Percentiles rank a stretch among this genome's conserved stretches.
These are phyloP conservation scores for Trichocomaceae sp. DNA, from an alignment of 2,329 filamentous ascomycete species.

Conservation along the genomic window DNA sequence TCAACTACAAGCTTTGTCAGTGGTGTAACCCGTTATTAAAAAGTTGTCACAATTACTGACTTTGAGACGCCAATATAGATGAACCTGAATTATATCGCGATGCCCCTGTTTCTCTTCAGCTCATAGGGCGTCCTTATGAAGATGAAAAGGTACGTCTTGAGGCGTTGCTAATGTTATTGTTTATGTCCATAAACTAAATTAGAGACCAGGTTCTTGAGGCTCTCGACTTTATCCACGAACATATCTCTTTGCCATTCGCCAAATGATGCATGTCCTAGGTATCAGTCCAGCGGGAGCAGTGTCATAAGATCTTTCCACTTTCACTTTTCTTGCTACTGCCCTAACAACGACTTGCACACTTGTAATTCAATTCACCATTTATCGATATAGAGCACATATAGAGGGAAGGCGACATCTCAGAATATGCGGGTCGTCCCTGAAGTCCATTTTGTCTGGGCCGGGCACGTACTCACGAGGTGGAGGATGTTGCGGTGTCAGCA, in stretches of 20 bases:
- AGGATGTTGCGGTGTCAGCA: too few relatives aligned
- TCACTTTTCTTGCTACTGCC: too few relatives aligned
- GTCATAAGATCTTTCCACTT: too few relatives aligned
- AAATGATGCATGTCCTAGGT: not conserved
- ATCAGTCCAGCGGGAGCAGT: too few relatives aligned
- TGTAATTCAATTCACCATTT: too few relatives aligned
- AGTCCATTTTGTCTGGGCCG: too few relatives aligned
- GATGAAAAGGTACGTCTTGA: slow-evolving; percentile 40
- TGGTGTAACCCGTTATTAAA: not conserved
- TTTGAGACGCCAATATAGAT: not conserved
- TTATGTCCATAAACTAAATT: not conserved
- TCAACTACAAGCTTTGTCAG: slow-evolving; percentile 43
- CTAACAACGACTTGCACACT: too few relatives aligned
- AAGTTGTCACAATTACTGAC: not conserved
- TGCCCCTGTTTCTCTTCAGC: slow-evolving; percentile 7
- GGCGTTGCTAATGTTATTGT: not conserved
- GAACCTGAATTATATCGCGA: slow-evolving; percentile 8
- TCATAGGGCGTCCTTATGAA: slow-evolving; percentile 10
- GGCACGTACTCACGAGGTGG: too few relatives aligned
- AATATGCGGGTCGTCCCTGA: too few relatives aligned
- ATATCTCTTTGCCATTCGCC: slow-evolving; percentile 5
- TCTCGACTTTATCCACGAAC: slow-evolving; percentile 13
- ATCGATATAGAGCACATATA: too few relatives aligned
- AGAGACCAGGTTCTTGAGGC: slow-evolving; percentile 10
- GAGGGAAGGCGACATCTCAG: too few relatives aligned